A percentile compares a stretch with the other conserved stretches of the same genome.
Conservation (phyloP, 176 grass and related monocot genomes). For the Oryza nivara region DNA sequence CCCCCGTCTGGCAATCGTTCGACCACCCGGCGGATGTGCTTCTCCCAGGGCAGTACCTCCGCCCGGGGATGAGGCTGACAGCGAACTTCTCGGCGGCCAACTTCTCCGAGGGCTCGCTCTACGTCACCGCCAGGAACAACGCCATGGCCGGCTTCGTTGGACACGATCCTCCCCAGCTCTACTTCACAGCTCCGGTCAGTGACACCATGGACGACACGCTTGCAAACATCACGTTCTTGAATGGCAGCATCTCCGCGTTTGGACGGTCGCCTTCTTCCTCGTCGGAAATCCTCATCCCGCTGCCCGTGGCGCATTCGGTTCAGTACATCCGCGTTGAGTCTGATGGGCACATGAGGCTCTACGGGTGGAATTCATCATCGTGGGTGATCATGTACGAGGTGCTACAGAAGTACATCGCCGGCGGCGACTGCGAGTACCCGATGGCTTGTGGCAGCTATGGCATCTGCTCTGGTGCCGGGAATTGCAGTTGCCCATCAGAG, state of each 20-base stretch:
- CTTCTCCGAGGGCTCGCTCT: constrained; percentile 19
- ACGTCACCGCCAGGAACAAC: background rate
- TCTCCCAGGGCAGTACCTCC: constrained; percentile 36
- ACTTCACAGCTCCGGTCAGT: too few species aligned
- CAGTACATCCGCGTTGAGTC: constrained; percentile 16
- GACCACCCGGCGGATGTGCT: constrained; percentile 43
- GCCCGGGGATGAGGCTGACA: background rate
- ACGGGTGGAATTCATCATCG: background rate
- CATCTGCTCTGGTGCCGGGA: constrained; percentile 9
- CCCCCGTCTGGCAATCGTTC: constrained; percentile 44
- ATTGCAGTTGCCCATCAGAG: too few species aligned
- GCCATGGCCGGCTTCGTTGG: background rate
- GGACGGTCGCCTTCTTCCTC: background rate
- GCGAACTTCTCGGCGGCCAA: constrained; percentile 6
- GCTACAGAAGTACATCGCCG: background rate
- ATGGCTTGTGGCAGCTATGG: constrained; percentile 21
- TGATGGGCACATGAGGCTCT: constrained; percentile 3
- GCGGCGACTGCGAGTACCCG: constrained; percentile 29
- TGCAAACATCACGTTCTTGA: too few species aligned
- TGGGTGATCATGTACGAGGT: background rate
- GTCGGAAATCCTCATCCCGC: background rate
- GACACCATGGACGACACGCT: too few species aligned
- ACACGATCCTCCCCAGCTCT: background rate
- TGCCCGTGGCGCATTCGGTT: background rate
- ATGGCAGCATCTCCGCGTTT: constrained; percentile 11